Evolutionary conservation across 371 early-diverging fungal genomes (phyloP), one percentile per base, ranked within the genome.

Genomic region (Mortierella sp.): DNA sequence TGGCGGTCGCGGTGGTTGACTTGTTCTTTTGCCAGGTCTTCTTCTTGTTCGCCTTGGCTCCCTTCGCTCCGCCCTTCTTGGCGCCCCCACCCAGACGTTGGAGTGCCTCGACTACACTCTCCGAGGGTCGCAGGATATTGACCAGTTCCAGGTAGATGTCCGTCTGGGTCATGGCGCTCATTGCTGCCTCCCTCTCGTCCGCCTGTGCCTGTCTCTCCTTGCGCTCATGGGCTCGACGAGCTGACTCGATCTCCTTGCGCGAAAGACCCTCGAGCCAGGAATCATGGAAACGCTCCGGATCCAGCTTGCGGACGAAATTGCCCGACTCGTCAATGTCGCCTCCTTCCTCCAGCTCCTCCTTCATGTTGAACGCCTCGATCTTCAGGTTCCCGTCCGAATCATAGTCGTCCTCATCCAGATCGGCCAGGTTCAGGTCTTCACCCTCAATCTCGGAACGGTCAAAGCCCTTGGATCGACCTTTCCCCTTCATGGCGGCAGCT

Each of bases 311-410:
- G 47, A 96, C 87, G 85, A 94, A 97, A 68, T 96, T 96, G 14
- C 97, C 97, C 14, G 89, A 77, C 34, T 91, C 92, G 77, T 97
- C 98, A 80, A 97, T 94, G 50, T 88, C 90, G 10, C 96, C 96
- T 79, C 96, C 96, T 67, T 96, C 96, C 68, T 96, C 96, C 79
- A 96, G 76, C 70, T 97, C 96, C 24, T 92, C 91, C 26, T 93
- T 91, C 95, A 97, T 94, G 76, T 97, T 96, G 79, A 97, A 96
- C 1, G 96, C 95, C 75, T 94, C 94, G 37, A 97, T 87, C 44
- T 87, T 88, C 4, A 87, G 84, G 64, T 81, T 73, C 11, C 86
- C 87, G 2, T 79, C 74, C 22, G 81, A 84, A 31, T 79, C 71
- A 76, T 79, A 80, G 19, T 86, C 86, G 19, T 85, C 77, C 5